These are phyloP conservation scores for Malbranchea zuffiana DNA, from an alignment of 2,329 filamentous ascomycete species.

Conservation along the genomic window DNA sequence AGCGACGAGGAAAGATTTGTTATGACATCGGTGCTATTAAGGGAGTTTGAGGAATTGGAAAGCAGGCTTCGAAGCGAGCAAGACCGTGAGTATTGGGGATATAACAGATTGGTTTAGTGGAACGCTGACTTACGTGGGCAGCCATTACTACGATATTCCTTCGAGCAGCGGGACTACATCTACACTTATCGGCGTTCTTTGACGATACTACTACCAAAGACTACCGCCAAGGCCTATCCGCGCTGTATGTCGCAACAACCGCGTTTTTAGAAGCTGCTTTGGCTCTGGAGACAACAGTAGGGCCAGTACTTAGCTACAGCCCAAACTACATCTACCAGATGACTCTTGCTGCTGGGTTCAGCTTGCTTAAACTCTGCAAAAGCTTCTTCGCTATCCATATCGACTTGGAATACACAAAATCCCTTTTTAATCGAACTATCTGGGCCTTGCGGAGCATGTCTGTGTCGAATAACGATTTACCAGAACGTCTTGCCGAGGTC, in stretches of 20 bases:
- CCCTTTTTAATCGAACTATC: constrained; percentile 49
- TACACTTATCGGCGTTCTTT: constrained; percentile 41
- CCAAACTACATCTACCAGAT: constrained; percentile 57
- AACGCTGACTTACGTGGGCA: too few species aligned
- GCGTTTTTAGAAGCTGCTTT: constrained; percentile 39
- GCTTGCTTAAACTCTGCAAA: constrained; percentile 54
- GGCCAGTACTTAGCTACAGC: constrained; percentile 43
- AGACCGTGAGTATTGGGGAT: constrained; percentile 29
- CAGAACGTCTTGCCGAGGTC: constrained; percentile 54
- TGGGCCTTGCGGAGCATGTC: constrained; percentile 50
- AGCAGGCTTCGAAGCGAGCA: constrained; percentile 37
- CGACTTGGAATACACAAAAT: constrained; percentile 45
- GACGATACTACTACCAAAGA: constrained; percentile 37
- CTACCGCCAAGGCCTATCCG: constrained; percentile 37
- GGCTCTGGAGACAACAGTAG: constrained; percentile 34
- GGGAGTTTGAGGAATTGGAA: constrained; percentile 42
- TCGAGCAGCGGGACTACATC: constrained; percentile 37
- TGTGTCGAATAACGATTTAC: constrained; percentile 52
- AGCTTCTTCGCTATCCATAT: constrained; percentile 51
- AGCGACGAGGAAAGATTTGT: constrained; percentile 35
- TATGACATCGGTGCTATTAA: constrained; percentile 36
- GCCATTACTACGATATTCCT: constrained; percentile 40
- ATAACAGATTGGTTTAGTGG: too few species aligned
- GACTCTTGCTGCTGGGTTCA: constrained; percentile 54
- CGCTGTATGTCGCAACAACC: constrained; percentile 37